Evolutionary conservation across 106 monocot species (phyloP), one percentile per base, ranked within the genome.

Genomic region (Dioscorea alata): DNA sequence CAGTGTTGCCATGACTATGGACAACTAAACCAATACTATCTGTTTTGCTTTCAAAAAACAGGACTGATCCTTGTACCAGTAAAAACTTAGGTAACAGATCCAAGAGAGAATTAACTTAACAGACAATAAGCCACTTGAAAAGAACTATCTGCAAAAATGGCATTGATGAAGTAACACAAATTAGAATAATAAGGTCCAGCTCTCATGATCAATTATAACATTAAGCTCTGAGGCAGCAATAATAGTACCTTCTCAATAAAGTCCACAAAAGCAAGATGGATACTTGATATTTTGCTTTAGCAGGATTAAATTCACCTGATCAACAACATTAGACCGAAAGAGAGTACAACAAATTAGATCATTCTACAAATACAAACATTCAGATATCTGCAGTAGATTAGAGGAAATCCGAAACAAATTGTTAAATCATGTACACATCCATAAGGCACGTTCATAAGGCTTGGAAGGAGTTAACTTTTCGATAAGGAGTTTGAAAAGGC

Each of bases 1-100:
- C n/a, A 79, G 33, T n/a, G 64, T 77, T 8, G 84, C 73, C 88
- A 88, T 88, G 66, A 50, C 24, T 63, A 68, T 21, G 67, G 68
- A 24, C 61, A 60, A 42, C 22, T 14, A 64, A 61, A 33, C 42
- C 23, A 69, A 61, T 13, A 50, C 22, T 59, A 23, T 23, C 33
- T 35, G 58, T 15, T 69, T 22, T 15, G 16, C 32, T n/a, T 20
- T 49, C 13, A 6, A 56, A 56, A 57, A 59, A 57, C 3, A 57
- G 69, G 61, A 21, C 19, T 18, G 50, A 61, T 60, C 50, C 22
- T 33, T 21, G 16, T 32, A 62, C 68, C 68, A 68, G 49, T 24
- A 33, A 61, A 69, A 68, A 61, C 59, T 22, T 60, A 68, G 68
- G 61, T 61, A 52, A 59, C 35, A 50, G 32, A 68, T 59, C 61